Evolutionary conservation across 495 filamentous ascomycete genomes (phyloP), one percentile per base, ranked within the genome.

Genomic region (Clohesyomyces aquaticus): DNA sequence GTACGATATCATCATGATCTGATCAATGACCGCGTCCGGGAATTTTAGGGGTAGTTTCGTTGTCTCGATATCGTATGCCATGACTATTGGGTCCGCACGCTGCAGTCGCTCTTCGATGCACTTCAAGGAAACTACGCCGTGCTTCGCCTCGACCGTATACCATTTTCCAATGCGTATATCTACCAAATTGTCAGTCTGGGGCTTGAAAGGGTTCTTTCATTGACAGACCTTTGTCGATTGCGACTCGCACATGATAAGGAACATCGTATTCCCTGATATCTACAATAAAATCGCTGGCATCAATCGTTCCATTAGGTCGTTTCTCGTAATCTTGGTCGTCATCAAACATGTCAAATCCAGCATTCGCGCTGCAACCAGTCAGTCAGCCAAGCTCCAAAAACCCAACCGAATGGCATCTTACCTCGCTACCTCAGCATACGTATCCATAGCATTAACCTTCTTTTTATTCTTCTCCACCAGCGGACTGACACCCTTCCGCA

Each of bases 1-100:
- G 77, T 98, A 99, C 16, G 95, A 98, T 68, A 99, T 95, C 94
- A 99, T 99, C 93, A 99, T 99, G 68, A 99, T 87, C 76, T 96
- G 94, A 77, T 99, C 94, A 66, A 96, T 87, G 1, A 90, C 81
- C 0, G 94, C 88, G 73, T 98, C 95, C n/a, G 94, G 94, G 72
- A 99, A 99, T 74, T 99, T 99, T 50, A 99, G 79, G 14, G 94
- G 94, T 32, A 96, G 80, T 69, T 99, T 99, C 3, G 91, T 95
- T 22, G 94, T 98, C 73, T 99, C 94, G 71, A 99, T 99, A 84
- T 99, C 94, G 77, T 85, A 99, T 12, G 94, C 94, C 79, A 99
- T 88, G 18, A 99, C 90, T 19, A 99, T 90, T 0, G 94, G 94
- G 71, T 99, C 94, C 12, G 94, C 91, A 75, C 89, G 86, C 62